Evolutionary conservation across 2,329 filamentous ascomycete genomes (phyloP), one percentile per base, ranked within the genome.

Genomic region (Stagonosporopsis chrysanthemi): DNA sequence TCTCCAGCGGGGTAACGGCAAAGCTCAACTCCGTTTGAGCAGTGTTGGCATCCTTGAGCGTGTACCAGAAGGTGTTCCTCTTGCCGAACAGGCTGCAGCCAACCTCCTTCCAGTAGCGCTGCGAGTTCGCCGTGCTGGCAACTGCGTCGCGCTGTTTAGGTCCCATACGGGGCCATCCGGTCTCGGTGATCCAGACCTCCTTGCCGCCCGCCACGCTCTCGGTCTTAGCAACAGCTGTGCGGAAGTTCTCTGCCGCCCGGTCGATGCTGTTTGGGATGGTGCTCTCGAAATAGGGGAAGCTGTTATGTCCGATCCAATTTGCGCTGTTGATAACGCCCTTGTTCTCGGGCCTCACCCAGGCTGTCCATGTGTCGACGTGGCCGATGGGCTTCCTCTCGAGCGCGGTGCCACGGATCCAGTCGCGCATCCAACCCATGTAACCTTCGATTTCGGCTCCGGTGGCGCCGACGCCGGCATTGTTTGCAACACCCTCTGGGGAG

Each of bases 291-390:
- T 92, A 96, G n/a, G 90, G 84, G 76, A 94, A 96, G 14, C 87
- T 89, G 73, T 96, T 91, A 74, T 93, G 86, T 60, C 92, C 92
- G 58, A 96, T 78, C 83, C 86, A 96, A 80, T 96, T 91, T 60
- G 82, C 80, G 35, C 84, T 85, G 22, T 87, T 81, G 55, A 90
- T 85, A 56, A 96, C 86, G 33, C 83, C 86, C 45, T 79, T 75
- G 83, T 93, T 95, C 72, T 88, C 85, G 39, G 79, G 75, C 75
- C 95, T 90, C 70, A 86, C 86, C 83, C 69, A 77, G 0, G 74
- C 75, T 6, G 88, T 91, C 91, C 91, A 96, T 46, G 92, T 96
- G 74, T 96, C 92, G 70, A 96, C 91, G 77, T 96, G 92, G 44
- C 92, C 92, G 57, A 96, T 81, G 11, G 85, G 81, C 43, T 81